Conservation (phyloP, 805 yeast species). For the Ascoidea tarda region DNA sequence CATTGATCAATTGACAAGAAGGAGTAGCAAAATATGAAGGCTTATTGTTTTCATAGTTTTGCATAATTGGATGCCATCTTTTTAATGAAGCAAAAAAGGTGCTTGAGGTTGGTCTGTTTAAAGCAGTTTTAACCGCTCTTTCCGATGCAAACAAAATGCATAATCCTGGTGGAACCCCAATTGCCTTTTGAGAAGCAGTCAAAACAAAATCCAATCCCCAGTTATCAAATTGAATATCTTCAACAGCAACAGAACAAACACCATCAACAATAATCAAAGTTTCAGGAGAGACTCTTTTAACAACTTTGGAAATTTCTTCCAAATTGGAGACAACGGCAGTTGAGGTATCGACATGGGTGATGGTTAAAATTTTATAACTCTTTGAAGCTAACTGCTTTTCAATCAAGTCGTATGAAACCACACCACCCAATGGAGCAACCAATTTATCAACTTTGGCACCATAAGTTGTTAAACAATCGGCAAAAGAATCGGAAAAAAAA, state of each 20-base stretch:
- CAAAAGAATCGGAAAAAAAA: conserved; percentile 74
- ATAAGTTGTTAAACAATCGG: conserved; percentile 57
- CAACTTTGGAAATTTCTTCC: conserved; percentile 42
- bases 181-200: conserved; percentile 91
- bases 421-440: conserved; percentile 54
- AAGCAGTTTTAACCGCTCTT: conserved; percentile 56
- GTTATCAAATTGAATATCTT: conserved; percentile 65
- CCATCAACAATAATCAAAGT: conserved; percentile 83
- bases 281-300: conserved; percentile 56
- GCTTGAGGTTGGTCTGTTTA: conserved; percentile 28
- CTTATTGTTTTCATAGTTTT: conserved; percentile 67
- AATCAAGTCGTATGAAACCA: conserved; percentile 41
- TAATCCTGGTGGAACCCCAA: conserved; percentile 90
- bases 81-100: conserved; percentile 52
- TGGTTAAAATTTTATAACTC: conserved; percentile 55
- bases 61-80: conserved; percentile 83
- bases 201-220: conserved; percentile 87
- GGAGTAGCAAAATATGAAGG: conserved; percentile 93
- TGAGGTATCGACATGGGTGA: conserved; percentile 94
- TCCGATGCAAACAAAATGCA: conserved; percentile 62
- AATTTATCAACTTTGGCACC: conserved; percentile 53
- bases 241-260: conserved; percentile 90
- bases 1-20: conserved; percentile 77
- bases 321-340: conserved; percentile 80
- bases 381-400: conserved; percentile 37